Conservation (phyloP, 2,329 filamentous ascomycete genomes). For the Venturia aucupariae region DNA sequence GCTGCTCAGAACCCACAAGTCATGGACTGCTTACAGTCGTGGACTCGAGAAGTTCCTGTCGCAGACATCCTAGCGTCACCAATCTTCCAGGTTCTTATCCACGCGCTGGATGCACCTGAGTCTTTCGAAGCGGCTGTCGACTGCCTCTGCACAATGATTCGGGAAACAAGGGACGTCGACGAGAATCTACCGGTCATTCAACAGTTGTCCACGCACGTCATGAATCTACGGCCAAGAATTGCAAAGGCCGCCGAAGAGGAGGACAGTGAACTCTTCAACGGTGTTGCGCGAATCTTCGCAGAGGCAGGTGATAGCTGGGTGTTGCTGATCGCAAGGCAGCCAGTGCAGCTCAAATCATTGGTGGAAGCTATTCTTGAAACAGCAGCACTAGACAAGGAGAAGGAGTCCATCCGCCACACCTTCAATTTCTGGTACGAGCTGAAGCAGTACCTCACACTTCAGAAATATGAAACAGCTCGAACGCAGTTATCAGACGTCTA, state of each 20-base stretch:
- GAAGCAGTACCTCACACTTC: slow-evolving; percentile 88
- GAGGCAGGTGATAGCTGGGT: slow-evolving; percentile 95
- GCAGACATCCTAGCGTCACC: slow-evolving; percentile 76
- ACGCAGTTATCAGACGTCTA: slow-evolving; percentile 72
- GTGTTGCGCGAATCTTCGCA: slow-evolving; percentile 80
- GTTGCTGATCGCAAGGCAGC: slow-evolving; percentile 77
- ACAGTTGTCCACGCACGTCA: slow-evolving; percentile 68
- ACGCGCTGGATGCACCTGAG: slow-evolving; percentile 62
- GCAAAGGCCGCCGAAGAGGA: slow-evolving; percentile 65
- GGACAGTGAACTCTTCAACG: slow-evolving; percentile 77
- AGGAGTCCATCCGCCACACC: slow-evolving; percentile 85
- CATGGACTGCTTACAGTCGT: slow-evolving; percentile 92
- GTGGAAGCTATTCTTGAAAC: slow-evolving; percentile 92
- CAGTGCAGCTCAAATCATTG: slow-evolving; percentile 68
- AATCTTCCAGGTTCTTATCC: slow-evolving; percentile 70
- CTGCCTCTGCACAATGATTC: slow-evolving; percentile 83
- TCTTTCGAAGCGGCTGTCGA: slow-evolving; percentile 86
- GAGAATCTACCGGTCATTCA: slow-evolving; percentile 78
- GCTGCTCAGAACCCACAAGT: slow-evolving; percentile 82
- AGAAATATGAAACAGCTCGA: slow-evolving; percentile 77
- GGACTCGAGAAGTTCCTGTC: slow-evolving; percentile 87
- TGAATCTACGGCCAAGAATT: slow-evolving; percentile 69
- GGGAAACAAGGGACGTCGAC: slow-evolving; percentile 88
- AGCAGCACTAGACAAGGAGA: slow-evolving; percentile 74
- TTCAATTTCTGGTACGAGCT: slow-evolving; percentile 98